Evolutionary conservation across 441 rosid species (phyloP), one percentile per base, ranked within the genome.

Genomic region (Pelargonium citronellum): DNA sequence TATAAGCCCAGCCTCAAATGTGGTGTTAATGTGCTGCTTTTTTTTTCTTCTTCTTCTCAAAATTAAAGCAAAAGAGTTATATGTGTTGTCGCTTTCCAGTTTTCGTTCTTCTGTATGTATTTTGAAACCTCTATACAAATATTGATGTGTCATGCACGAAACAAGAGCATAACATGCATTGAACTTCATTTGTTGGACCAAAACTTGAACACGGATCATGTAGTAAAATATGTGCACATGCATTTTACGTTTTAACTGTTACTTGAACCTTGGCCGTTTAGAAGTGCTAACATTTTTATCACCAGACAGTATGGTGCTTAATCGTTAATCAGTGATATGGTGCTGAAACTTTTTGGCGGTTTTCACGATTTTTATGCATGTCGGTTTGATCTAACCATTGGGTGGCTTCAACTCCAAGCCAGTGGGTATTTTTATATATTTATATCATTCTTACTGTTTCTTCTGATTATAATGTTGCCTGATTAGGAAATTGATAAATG

Each of bases 21-120:
- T 73, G 71, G 16, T 75, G 27, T 68, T 78, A 46, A 72, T 83
- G 74, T 74, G 79, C 83, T 74, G 49, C 78, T 70, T 77, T 67
- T 67, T 3, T 30, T 71, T 75, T 55, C 27, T 47, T 74, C 73
- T 75, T 55, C 27, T 47, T 74, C 73, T 53, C 67, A 78, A 78
- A 80, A 61, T 72, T 70, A 74, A 69, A 73, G 74, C 20, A 4
- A 47, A 47, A 62, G 73, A 67, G 77, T 70, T 55, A n/a, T 41
- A 53, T 77, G 78, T 30, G 43, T 63, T 63, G 66, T 63, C 30
- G 43, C 66, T 63, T 63, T 63, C 66, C 66, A 30, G 43, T 62
- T 30, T 27, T 63, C 66, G n/a, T 63, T 63, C 30, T 27, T 30
- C 66, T 63, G 44, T 49, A 5, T 15, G 12, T 57, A 57, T 27